Conservation (phyloP, 2,329 filamentous ascomycete species). For the Alternaria viburni region DNA sequence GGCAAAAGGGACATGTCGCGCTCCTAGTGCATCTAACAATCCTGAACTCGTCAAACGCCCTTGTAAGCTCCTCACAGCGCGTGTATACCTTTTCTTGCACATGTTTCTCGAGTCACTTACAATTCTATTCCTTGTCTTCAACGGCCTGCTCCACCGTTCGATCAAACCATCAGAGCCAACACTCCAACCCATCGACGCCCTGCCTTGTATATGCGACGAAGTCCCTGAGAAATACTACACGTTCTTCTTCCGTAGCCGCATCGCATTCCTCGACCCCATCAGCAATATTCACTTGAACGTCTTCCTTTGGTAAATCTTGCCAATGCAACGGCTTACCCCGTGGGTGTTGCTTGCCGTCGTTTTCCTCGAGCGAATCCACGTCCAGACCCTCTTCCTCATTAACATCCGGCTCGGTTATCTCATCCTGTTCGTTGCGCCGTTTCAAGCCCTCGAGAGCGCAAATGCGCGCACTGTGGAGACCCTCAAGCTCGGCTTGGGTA, state of each 20-base stretch:
- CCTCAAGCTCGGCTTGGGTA: background rate
- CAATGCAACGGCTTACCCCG: background rate
- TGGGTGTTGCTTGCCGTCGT: background rate
- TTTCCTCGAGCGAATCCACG: background rate
- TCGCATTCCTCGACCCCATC: background rate
- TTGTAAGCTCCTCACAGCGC: background rate
- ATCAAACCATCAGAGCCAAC: background rate
- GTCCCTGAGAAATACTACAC: fast-evolving
- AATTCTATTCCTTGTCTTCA: background rate
- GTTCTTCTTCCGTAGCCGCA: background rate
- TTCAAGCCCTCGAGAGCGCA: background rate
- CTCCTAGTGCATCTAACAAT: background rate
- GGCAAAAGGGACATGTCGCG: background rate
- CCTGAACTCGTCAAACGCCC: background rate
- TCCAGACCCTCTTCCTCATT: background rate
- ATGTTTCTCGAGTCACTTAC: background rate
- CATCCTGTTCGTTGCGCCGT: background rate
- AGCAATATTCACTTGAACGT: background rate
- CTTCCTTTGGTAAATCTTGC: background rate
- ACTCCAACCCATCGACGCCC: background rate
- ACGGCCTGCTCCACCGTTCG: background rate
- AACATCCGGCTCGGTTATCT: background rate
- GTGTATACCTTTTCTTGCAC: background rate
- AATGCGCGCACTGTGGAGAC: background rate
- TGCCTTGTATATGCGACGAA: background rate